Base-by-base conservation (phyloP, 345 rosid genomes). In the Geranium rotundifolium region DNA sequence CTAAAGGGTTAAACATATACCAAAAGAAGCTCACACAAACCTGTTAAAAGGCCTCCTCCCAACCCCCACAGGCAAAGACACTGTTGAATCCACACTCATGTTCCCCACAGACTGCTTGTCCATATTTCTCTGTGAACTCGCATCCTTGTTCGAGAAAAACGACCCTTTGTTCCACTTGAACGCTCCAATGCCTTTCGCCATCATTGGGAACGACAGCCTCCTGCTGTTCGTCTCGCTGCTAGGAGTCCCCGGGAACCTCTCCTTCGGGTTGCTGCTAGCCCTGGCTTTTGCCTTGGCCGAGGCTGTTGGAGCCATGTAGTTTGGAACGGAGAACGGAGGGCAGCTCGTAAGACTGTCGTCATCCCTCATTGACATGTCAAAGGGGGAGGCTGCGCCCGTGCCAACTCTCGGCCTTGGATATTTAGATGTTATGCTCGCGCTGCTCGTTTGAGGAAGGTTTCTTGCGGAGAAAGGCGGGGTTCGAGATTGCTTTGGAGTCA, bases 341-440 rank as follows among this genome's bases (percentile, higher is more conserved):
- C 97, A 95, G 71, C 97, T 90, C 16, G 71, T 83, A 65, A 95
- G 89, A 73, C 97, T 90, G 29, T 90, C 97, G n/a, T 93, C 97
- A 46, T 93, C 99, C 78, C 85, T 93, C 39, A 77, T 29, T 1
- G 86, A 80, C 19, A 74, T 17, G 69, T 76, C 64, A 4, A 78
- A 84, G 18, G 89, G 90, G 16, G 90, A 86, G 13, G 68, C 86
- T 16, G 69, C 81, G 29, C 79, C 84, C 12, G 52, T 34, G 52
- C 77, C 70, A 55, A 82, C 81, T 81, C 96, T 81, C 29, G 77
- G 75, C 65, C 82, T 83, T 0, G 91, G 83, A 71, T 83, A 81
- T 63, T 81, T 85, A 4, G 85, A 81, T 71, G 82, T 50, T 67
- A 62, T 31, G 41, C 76, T 74, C 18, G 84, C 70, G 64, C 64